Evolutionary conservation across 2,329 filamentous ascomycete species (phyloP).

Genomic region (Ophiostoma australiae): DNA sequence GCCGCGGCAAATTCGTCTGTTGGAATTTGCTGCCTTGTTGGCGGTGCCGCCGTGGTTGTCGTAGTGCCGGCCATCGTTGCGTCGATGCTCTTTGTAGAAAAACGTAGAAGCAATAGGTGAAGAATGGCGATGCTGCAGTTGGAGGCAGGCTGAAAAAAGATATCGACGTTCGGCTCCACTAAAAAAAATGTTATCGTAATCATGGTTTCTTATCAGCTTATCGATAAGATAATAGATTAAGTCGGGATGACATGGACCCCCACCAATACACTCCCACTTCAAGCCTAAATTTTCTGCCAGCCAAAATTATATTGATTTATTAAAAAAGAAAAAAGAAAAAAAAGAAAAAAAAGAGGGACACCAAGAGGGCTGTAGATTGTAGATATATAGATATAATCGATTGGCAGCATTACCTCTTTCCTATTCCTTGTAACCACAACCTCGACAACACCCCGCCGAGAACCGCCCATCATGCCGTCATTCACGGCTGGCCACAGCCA

Average conservation of each 20-base stretch:
- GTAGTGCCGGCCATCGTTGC: conserved; percentile 20
- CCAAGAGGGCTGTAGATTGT: conserved; percentile 6
- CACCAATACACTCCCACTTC: conserved; percentile 17
- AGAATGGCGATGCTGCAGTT: background rate
- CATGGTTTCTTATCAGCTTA: conserved; percentile 12
- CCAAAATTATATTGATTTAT: background rate
- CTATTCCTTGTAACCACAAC: background rate
- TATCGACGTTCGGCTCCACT: conserved; percentile 9
- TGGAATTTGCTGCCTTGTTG: background rate
- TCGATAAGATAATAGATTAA: conserved; percentile 11
- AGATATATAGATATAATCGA: conserved; percentile 6
- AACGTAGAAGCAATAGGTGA: background rate
- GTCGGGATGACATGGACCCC: background rate
- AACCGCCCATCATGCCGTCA: conserved; percentile 22
- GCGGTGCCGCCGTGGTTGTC: background rate
- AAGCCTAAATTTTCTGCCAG: conserved; percentile 17
- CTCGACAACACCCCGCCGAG: conserved; percentile 3
- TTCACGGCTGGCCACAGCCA: conserved; percentile 69
- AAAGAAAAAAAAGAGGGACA: conserved; percentile 17
- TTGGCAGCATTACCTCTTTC: background rate
- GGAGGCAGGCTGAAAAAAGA: conserved; percentile 12
- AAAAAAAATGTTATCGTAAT: conserved; percentile 23
- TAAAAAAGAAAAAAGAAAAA: conserved; percentile 5
- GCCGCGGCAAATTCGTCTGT: background rate
- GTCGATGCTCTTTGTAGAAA: background rate